A percentile compares a stretch with the other conserved stretches of the same genome.
These are phyloP conservation scores for Glonium stellatum DNA, from an alignment of 495 filamentous ascomycete genomes.

Conservation along the genomic window DNA sequence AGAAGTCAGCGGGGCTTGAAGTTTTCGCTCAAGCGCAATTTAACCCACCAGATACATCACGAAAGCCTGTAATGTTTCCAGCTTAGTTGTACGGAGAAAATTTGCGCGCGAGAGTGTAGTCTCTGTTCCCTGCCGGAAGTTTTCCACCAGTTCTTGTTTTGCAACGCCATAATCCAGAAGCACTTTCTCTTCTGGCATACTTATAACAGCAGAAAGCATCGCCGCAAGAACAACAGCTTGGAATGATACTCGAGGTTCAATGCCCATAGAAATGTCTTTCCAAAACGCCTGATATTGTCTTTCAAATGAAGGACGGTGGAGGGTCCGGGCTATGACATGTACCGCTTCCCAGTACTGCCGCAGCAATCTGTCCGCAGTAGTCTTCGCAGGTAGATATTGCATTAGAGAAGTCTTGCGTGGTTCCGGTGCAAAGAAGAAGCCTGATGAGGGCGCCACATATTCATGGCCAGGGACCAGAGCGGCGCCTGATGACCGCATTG, in stretches of 20 bases:
- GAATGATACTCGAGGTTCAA: constrained; percentile 54
- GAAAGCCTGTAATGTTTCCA: constrained; percentile 67
- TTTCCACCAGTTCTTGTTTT: constrained; percentile 49
- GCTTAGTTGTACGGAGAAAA: constrained; percentile 60
- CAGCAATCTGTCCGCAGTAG: constrained; percentile 50
- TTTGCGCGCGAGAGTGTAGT: constrained; percentile 56
- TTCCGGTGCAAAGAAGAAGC: constrained; percentile 58
- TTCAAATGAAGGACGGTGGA: constrained; percentile 61
- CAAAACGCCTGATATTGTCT: constrained; percentile 56
- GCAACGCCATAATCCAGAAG: constrained; percentile 43
- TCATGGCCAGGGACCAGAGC: constrained; percentile 34
- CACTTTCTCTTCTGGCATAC: constrained; percentile 50
- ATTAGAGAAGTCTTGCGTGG: constrained; percentile 44
- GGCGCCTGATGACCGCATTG: constrained; percentile 9
- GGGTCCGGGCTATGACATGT: constrained; percentile 56
- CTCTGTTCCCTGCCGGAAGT: constrained; percentile 58
- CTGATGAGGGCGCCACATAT: constrained; percentile 45
- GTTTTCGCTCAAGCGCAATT: neutral
- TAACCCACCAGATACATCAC: constrained; percentile 62
- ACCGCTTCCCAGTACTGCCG: constrained; percentile 59
- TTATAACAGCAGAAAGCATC: constrained; percentile 61
- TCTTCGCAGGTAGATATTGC: constrained; percentile 48
- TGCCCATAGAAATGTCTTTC: constrained; percentile 47
- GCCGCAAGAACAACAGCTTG: constrained; percentile 61
- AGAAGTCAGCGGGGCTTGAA: neutral